Evolutionary conservation across 768 basidiomycete genomes (phyloP).

Genomic region (Tricholoma flavovirens): DNA sequence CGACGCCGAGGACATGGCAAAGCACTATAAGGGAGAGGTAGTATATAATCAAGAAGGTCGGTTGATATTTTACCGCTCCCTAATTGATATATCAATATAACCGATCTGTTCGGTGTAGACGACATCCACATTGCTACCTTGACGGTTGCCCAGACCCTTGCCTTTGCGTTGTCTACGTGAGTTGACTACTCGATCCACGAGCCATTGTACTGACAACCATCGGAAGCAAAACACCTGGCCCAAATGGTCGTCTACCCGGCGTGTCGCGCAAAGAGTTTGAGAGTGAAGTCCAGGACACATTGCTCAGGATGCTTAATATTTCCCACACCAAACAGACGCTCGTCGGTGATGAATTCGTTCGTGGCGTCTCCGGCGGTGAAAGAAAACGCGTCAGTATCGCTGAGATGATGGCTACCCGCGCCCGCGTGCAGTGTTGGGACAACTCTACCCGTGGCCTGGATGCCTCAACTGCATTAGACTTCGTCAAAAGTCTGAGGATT

Average conservation of each 20-base stretch:
- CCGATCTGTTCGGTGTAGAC: slow-evolving; percentile 33
- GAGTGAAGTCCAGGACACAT: slow-evolving; percentile 48
- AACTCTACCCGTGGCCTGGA: slow-evolving; percentile 79
- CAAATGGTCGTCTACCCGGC: slow-evolving; percentile 65
- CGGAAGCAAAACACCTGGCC: slow-evolving; percentile 60
- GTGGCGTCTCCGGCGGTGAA: slow-evolving; percentile 76
- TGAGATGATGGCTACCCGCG: slow-evolving; percentile 82
- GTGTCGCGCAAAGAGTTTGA: slow-evolving; percentile 56
- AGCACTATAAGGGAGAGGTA: slow-evolving; percentile 73
- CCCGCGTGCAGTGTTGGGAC: slow-evolving; percentile 79
- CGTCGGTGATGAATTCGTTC: slow-evolving; percentile 84
- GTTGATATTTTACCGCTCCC: neutral
- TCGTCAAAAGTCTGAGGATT: slow-evolving; percentile 68
- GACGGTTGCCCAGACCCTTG: slow-evolving; percentile 72
- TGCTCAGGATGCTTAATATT: slow-evolving; percentile 80
- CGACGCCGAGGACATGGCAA: slow-evolving; percentile 65
- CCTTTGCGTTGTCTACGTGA: slow-evolving; percentile 60
- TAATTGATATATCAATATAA: slow-evolving; percentile 5
- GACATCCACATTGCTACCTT: slow-evolving; percentile 81
- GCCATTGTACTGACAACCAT: slow-evolving; percentile 2
- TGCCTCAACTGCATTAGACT: slow-evolving; percentile 86
- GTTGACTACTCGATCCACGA: slow-evolving; percentile 7
- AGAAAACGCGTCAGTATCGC: slow-evolving; percentile 78
- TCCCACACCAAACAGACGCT: slow-evolving; percentile 73
- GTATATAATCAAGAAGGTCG: slow-evolving; percentile 73